Base-by-base conservation (phyloP, 345 rosid species). In the Arabis hirsuta region DNA sequence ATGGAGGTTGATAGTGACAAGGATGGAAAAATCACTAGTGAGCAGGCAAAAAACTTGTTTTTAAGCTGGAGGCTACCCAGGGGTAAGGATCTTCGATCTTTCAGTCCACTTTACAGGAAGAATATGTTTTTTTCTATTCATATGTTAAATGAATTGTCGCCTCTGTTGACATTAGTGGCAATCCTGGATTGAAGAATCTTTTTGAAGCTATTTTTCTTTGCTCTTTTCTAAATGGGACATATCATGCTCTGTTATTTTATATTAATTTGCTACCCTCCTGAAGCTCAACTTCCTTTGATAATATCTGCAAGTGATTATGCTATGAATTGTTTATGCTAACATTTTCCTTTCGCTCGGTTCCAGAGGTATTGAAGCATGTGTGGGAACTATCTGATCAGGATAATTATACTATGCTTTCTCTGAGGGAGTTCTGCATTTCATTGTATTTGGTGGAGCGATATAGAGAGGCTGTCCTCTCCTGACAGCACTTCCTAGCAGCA, bases 381-480 rank as follows among this genome's bases (percentile, higher is more conserved):
- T 95, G 99, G 97, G 96, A 95, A 80, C 83, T 95, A 78, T 91
- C 99, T 43, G 99, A 95, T 85, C 99, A 95, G 81, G 99, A 95
- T 72, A 83, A 72, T 80, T 97, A 95, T 77, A 91, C 97, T 83
- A 95, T 95, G 97, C 97, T 95, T 79, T 91, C 99, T 65, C 81
- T 91, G 87, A 91, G 96, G 81, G 99, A 95, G 72, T 95, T 95
- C 68, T 95, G 97, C 84, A 85, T 86, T 81, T 90, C 98, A 68
- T 88, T 93, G 50, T 93, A 93, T 81, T 79, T 93, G 84, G 90
- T 93, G 98, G 98, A 95, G 84, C 91, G 93, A 44, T 84, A 55
- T 73, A 91, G 96, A 83, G 99, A 91, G 99, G 99, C 24, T 87
- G 85, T 65, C 84, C 96, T 71, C 96, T 91, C 75, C 99, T 97